Evolutionary conservation across 225 moss, liverwort and hornwort genomes (phyloP), one percentile per base, ranked within the genome.

Genomic region (Bryum argenteum): DNA sequence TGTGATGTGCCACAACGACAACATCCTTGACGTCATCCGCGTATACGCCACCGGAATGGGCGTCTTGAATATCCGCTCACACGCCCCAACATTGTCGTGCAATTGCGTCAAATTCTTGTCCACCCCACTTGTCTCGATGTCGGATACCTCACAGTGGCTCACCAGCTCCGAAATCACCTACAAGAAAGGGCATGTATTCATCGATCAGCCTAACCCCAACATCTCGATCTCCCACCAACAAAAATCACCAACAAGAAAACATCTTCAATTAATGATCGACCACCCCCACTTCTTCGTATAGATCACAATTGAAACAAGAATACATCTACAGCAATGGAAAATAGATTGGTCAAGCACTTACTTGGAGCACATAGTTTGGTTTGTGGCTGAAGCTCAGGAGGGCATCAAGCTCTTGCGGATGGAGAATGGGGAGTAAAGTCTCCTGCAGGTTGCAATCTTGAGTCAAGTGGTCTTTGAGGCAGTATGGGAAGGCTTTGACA

Each of bases 11-110:
- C 92, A 89, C 10, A 92, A 26, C 8, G 80, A 63, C 54, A 92
- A 57, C 28, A 88, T 76, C 18, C 84, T 77, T 0, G 89, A 92
- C 0, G 82, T 89, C 60, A 92, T 62, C 22, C 84, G 77, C 10
- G 89, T 92, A 37, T 87, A 84, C 3, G 88, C 82, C 16, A 89
- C 62, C 2, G 84, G 86, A 63, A 88, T 90, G 7, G 89, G 89
- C 22, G 79, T 86, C 20, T 84, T 82, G n/a, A 79, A 72, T 4
- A 90, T 72, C 6, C 83, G 67, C 68, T 88, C 86, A 67, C 89
- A 92, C 2, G 84, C 77, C 54, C 89, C 86, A 5, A 90, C 54
- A 73, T 78, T 84, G 28, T 83, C 79, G 51, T 90, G 84, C 14
- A 92, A 70, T 51, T 88, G 74, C 11, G 66, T 76, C 11, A 92